Percentiles rank a stretch among this genome's conserved stretches.
phyloP scores from a whole-genome alignment of 23 red algal genomes.

The Gracilaria vermiculophylla region DNA sequence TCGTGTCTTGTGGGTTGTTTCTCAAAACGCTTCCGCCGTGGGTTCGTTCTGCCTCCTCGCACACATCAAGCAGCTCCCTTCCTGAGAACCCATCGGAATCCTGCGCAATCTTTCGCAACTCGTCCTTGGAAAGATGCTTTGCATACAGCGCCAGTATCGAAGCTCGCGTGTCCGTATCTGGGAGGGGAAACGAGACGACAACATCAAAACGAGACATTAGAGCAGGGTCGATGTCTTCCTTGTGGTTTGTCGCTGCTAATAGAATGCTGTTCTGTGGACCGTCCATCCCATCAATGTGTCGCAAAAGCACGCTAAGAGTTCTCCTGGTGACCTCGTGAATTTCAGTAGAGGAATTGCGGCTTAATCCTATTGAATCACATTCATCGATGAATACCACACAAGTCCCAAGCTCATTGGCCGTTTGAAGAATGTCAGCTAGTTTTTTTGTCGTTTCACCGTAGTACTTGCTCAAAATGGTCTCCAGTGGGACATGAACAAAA shows the following conservation, averaged over 20 bases:
- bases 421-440: constrained; percentile 78
- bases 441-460: constrained; percentile 89
- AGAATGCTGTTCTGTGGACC: constrained; percentile 74
- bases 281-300: constrained; percentile 90
- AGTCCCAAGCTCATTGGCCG: constrained; percentile 66
- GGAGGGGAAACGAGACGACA: constrained; percentile 72
- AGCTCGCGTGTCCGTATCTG: constrained; percentile 70
- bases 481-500: constrained; percentile 87
- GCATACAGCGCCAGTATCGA: constrained; percentile 85
- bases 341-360: constrained; percentile 65
- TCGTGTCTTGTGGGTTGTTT: not conserved
- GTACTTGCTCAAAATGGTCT: constrained; percentile 80
- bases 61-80: constrained; percentile 81
- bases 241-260: constrained; percentile 92
- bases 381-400: constrained; percentile 94
- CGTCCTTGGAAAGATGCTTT: constrained; percentile 77
- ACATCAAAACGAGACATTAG: constrained; percentile 93
- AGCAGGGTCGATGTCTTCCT: constrained; percentile 86
- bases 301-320: constrained; percentile 84
- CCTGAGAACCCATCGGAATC: constrained; percentile 76
- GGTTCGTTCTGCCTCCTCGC: constrained; percentile 84
- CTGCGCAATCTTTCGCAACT: constrained; percentile 61
- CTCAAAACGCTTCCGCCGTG: constrained; percentile 74
- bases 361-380: constrained; percentile 81
- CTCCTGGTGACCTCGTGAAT: constrained; percentile 90